phyloP scores from a whole-genome alignment of 495 filamentous ascomycete genomes.

The Hypoxylon rickii region DNA sequence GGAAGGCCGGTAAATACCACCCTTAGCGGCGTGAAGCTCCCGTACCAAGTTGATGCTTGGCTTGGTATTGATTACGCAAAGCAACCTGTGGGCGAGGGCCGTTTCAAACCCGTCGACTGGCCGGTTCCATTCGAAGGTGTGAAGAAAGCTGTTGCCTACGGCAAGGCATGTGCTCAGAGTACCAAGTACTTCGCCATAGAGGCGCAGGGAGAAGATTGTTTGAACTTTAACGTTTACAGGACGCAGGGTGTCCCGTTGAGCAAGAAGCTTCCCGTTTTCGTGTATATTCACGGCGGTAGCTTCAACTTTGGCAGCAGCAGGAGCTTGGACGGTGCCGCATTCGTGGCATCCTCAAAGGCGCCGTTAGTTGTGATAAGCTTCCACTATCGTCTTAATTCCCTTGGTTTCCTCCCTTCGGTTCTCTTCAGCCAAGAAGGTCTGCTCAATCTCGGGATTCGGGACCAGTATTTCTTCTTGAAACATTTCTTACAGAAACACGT shows the following conservation, averaged over 20 bases:
- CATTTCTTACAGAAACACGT: conserved; percentile 68
- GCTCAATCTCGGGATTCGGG: conserved; percentile 69
- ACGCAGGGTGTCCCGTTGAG: conserved; percentile 35
- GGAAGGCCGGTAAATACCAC: conserved; percentile 23
- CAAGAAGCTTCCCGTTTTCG: conserved; percentile 58
- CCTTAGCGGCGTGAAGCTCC: conserved; percentile 17
- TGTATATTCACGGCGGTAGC: conserved; percentile 60
- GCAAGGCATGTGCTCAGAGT: conserved; percentile 24
- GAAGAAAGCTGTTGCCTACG: conserved; percentile 19
- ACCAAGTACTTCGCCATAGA: conserved; percentile 15
- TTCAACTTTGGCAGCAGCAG: conserved; percentile 53
- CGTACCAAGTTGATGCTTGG: conserved; percentile 29
- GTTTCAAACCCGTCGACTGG: conserved; percentile 28
- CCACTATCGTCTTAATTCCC: conserved; percentile 67
- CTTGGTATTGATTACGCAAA: conserved; percentile 32
- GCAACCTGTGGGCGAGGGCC: conserved; percentile 27
- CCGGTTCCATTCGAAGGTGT: conserved; percentile 21
- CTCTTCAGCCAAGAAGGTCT: conserved; percentile 58
- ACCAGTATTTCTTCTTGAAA: conserved; percentile 62
- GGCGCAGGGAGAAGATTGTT: conserved; percentile 50
- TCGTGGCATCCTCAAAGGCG: conserved; percentile 56
- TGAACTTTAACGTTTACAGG: conserved; percentile 56
- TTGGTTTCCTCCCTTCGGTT: conserved; percentile 66
- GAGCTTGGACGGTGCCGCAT: conserved; percentile 51
- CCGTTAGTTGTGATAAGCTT: conserved; percentile 64